phyloP scores from a whole-genome alignment of 108 stramenopile genomes.

The Fragilariopsis cylindrus region DNA sequence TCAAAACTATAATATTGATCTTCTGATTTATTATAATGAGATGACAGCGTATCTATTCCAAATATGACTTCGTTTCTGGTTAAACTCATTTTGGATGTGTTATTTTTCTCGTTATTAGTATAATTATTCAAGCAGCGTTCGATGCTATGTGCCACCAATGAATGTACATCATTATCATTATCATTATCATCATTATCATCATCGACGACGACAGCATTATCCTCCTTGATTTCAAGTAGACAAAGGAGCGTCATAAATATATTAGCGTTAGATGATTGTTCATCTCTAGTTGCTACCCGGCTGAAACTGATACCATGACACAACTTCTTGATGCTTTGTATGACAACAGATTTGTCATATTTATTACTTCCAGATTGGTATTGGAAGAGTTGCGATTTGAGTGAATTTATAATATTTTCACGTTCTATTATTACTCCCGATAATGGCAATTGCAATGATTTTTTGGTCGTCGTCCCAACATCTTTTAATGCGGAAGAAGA shows the following conservation, averaged over 20 bases:
- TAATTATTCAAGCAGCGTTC: neutral
- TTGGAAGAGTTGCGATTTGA: neutral
- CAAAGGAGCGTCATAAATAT: neutral
- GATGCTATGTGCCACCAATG: slow-evolving; percentile 4
- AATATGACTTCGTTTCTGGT: neutral
- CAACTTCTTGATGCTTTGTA: neutral
- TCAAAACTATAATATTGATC: neutral
- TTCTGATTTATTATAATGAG: neutral
- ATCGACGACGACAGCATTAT: neutral
- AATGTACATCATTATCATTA: neutral
- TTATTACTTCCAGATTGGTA: neutral
- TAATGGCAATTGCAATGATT: neutral
- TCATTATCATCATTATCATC: neutral
- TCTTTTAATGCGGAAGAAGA: neutral
- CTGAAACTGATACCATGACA: neutral
- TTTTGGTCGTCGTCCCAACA: neutral
- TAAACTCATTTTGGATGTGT: neutral
- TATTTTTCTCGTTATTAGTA: neutral
- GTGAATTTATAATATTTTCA: neutral
- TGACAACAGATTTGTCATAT: neutral
- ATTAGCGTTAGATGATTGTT: neutral
- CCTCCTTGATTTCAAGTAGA: neutral
- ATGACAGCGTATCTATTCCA: neutral
- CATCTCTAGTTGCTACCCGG: neutral
- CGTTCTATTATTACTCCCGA: neutral